Evolutionary conservation across 352 stramenopile genomes (phyloP).

Genomic region (Pythium chondricola): DNA sequence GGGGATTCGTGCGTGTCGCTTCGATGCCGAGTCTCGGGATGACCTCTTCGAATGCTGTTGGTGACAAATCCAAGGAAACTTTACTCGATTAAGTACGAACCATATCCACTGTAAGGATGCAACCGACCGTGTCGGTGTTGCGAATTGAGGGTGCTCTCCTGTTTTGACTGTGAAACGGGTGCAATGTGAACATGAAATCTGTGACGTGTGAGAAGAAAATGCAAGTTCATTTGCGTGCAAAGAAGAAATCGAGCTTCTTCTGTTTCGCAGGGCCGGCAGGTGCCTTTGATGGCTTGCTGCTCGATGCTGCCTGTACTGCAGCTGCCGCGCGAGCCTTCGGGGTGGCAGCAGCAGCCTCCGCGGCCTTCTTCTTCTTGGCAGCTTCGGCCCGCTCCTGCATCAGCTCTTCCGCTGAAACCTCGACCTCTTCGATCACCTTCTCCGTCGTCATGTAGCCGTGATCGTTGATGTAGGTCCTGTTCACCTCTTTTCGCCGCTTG

Average conservation of each 20-base stretch:
- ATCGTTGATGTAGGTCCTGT: conserved; percentile 74
- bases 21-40: background rate
- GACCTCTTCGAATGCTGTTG: conserved; percentile 10
- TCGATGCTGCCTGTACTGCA: conserved; percentile 1
- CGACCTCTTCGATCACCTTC: conserved; percentile 62
- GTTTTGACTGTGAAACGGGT: conserved; percentile 11
- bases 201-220: background rate
- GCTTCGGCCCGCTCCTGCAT: conserved; percentile 36
- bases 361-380: conserved; percentile 44
- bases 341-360: conserved; percentile 29
- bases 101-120: conserved; percentile 7
- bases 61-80: conserved; percentile 24
- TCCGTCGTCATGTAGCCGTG: conserved; percentile 85
- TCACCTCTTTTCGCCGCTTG: conserved; percentile 52
- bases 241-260: conserved; percentile 68
- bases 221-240: conserved; percentile 25
- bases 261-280: conserved; percentile 46
- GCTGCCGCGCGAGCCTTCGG: conserved; percentile 26
- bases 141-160: conserved; percentile 5
- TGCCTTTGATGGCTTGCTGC: conserved; percentile 23
- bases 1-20: conserved; percentile 3
- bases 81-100: conserved; percentile 17
- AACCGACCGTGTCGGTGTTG: background rate
- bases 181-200: too few relatives aligned
- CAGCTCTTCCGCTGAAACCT: conserved; percentile 53